A percentile compares a stretch with the other conserved stretches of the same genome.
phyloP scores from a whole-genome alignment of 805 yeast species.

The Tetrapisispora pingtungensis region DNA sequence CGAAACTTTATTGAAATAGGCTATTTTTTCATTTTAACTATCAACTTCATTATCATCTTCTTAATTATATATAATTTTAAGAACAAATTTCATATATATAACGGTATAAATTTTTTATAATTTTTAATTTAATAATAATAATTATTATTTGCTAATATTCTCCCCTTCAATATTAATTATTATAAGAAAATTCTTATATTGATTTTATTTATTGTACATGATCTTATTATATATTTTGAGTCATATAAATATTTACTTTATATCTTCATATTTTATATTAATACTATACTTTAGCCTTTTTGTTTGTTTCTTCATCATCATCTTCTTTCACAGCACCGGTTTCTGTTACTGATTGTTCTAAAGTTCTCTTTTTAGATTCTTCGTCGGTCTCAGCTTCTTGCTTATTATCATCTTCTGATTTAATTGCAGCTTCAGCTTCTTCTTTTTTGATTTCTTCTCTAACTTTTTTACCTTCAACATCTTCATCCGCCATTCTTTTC shows the following conservation, averaged over 20 bases:
- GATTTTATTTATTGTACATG: neutral
- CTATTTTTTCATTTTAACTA: no score
- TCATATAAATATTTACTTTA: neutral
- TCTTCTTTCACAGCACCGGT: neutral
- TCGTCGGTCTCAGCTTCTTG: neutral
- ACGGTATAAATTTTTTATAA: no score
- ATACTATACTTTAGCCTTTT: neutral
- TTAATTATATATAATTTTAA: no score
- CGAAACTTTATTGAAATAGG: constrained; percentile 38
- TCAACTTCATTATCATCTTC: no score
- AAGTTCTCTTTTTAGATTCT: neutral
- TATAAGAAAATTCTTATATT: no score
- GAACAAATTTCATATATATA: neutral
- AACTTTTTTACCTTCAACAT: constrained; percentile 18
- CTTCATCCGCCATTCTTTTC: constrained; percentile 22
- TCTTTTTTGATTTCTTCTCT: constrained; percentile 16
- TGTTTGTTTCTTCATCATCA: neutral
- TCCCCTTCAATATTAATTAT: no score
- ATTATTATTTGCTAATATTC: neutral
- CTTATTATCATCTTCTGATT: neutral
- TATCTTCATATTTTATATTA: neutral
- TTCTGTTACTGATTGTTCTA: neutral
- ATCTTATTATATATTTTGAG: neutral
- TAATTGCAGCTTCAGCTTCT: constrained; percentile 7
- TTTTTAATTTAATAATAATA: no score